Conservation (phyloP, 305 asterid genomes). For the Fraxinus dipetala region DNA sequence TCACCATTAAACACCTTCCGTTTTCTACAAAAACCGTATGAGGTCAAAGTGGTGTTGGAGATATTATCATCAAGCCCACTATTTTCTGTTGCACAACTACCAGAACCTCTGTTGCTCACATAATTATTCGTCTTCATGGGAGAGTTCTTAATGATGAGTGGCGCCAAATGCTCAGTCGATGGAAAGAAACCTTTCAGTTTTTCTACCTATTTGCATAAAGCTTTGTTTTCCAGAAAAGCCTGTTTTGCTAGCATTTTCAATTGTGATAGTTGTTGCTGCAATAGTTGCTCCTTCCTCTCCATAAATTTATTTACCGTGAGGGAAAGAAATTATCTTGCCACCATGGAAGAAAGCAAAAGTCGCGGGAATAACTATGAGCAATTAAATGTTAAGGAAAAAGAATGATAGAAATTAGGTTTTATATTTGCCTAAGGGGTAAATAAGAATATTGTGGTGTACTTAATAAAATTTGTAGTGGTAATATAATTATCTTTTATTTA, state of each 20-base stretch:
- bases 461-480: too few relatives aligned
- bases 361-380: too few relatives aligned
- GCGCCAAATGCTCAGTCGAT: background rate
- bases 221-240: constrained; percentile 46
- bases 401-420: too few relatives aligned
- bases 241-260: constrained; percentile 47
- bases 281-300: constrained; percentile 43
- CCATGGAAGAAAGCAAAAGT: too few relatives aligned
- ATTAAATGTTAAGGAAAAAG: too few relatives aligned
- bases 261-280: constrained; percentile 41
- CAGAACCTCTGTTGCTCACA: background rate
- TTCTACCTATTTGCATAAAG: constrained; percentile 59
- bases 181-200: constrained; percentile 24
- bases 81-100: constrained; percentile 16
- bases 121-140: background rate
- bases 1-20: constrained; percentile 46
- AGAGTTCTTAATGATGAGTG: background rate
- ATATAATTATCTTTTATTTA: too few relatives aligned
- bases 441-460: too few relatives aligned
- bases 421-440: too few relatives aligned
- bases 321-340: too few relatives aligned
- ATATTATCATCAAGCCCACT: background rate
- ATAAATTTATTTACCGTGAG: too few relatives aligned
- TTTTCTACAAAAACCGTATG: constrained; percentile 34
- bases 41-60: constrained; percentile 57